A percentile compares a stretch with the other conserved stretches of the same genome.
phyloP scores from a whole-genome alignment of 2,329 filamentous ascomycete genomes.

The Xylariomycetidae sp. region DNA sequence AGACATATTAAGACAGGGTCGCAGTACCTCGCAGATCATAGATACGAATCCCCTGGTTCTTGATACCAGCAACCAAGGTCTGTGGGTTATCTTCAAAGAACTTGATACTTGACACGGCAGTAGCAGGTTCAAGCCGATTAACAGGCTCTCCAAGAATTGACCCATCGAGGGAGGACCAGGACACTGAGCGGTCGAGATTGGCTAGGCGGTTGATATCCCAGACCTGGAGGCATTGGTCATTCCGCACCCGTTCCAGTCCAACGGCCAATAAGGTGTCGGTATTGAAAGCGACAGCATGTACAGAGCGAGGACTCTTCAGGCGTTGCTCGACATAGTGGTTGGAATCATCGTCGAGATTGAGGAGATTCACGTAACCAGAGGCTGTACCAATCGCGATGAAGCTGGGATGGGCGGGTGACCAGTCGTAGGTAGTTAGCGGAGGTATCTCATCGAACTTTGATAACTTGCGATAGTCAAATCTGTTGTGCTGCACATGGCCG shows the following conservation, averaged over 20 bases:
- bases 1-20: too few species aligned
- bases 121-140: constrained; percentile 57
- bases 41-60: constrained; percentile 68
- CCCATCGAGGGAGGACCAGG: constrained; percentile 46
- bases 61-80: constrained; percentile 70
- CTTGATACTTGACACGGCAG: constrained; percentile 76
- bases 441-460: constrained; percentile 60
- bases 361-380: constrained; percentile 68
- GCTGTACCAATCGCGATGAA: constrained; percentile 72
- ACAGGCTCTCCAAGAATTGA: constrained; percentile 52
- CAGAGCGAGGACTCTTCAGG: constrained; percentile 71
- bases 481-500: constrained; percentile 51
- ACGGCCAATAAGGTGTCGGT: constrained; percentile 68
- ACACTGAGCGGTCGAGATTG: constrained; percentile 39
- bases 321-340: constrained; percentile 62
- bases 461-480: constrained; percentile 53
- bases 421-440: constrained; percentile 61
- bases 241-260: constrained; percentile 74
- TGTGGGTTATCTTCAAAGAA: constrained; percentile 77
- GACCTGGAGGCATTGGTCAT: constrained; percentile 77
- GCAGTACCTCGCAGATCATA: constrained; percentile 81
- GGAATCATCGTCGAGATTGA: constrained; percentile 67
- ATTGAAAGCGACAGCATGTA: constrained; percentile 78
- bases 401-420: constrained; percentile 58
- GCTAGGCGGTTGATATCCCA: constrained; percentile 69